Percentiles rank a stretch among this genome's conserved stretches.
phyloP scores from a whole-genome alignment of 805 yeast genomes.

The Yamadazyma laniorum region DNA sequence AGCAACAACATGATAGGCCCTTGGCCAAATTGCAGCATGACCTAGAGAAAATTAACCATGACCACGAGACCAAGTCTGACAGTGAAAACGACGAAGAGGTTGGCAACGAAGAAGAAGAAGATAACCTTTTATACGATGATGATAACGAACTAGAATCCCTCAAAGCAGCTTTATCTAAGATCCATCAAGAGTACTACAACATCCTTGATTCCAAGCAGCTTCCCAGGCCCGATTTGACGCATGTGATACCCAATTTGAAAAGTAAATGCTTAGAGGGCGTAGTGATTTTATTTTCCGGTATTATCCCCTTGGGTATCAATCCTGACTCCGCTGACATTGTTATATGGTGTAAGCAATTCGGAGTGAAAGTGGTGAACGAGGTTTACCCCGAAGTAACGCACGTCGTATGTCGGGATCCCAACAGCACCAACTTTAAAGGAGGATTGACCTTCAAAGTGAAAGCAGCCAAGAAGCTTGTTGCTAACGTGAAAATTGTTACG shows the following conservation, averaged over 20 bases:
- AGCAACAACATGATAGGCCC: slow-evolving; percentile 80
- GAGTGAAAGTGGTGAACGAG: slow-evolving; percentile 77
- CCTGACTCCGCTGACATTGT: slow-evolving; percentile 81
- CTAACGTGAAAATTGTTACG: slow-evolving; percentile 70
- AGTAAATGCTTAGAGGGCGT: slow-evolving; percentile 62
- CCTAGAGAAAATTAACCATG: slow-evolving; percentile 50
- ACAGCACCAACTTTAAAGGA: slow-evolving; percentile 26
- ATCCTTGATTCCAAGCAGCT: slow-evolving; percentile 29
- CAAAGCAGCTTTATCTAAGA: slow-evolving; percentile 56
- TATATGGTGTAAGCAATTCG: slow-evolving; percentile 88
- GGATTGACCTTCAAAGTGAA: slow-evolving; percentile 77
- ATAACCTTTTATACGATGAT: slow-evolving; percentile 68
- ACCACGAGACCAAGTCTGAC: slow-evolving; percentile 18
- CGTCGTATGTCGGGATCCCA: slow-evolving; percentile 76
- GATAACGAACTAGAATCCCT: slow-evolving; percentile 72
- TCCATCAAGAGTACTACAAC: slow-evolving; percentile 68
- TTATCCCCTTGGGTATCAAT: slow-evolving; percentile 80
- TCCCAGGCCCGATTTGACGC: slow-evolving; percentile 58
- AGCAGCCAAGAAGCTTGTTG: slow-evolving; percentile 64
- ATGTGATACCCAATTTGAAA: slow-evolving; percentile 76
- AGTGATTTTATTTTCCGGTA: slow-evolving; percentile 78
- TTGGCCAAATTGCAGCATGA: slow-evolving; percentile 78
- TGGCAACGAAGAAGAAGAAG: slow-evolving; percentile 28
- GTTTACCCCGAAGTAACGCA: slow-evolving; percentile 78
- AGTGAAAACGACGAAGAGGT: slow-evolving; percentile 18